Evolutionary conservation across 306 rosid species (phyloP), one percentile per base, ranked within the genome.

Genomic region (Glycine soja): DNA sequence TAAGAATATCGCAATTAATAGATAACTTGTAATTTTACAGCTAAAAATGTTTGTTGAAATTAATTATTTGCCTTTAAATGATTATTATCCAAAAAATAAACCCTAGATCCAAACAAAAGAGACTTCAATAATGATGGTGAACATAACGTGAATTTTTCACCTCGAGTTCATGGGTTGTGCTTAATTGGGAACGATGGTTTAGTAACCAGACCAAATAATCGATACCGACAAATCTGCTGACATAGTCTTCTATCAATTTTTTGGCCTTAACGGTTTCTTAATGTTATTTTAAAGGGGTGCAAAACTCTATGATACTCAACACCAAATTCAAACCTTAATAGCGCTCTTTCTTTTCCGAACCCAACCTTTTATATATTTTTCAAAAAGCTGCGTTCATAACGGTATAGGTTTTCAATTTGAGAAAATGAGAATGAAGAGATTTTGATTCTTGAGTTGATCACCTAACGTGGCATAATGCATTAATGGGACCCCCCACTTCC

Each of bases 261-360:
- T 32, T 50, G 52, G 30, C 36, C 40, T 30, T 15, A 79, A 67
- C 72, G 45, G 68, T 58, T 48, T n/a, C 47, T 19, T 46, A 38
- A 14, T 56, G 43, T 15, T 52, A 5, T 5, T 9, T 69, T 19
- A 24, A 80, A 71, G 42, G 11, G 34, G 43, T 12, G 63, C 51
- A 46, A 5, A 13, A 51, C n/a, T 16, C 2, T 12, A 40, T 62
- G 51, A 47, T 34, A 38, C 40, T 24, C 59, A 63, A 43, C 4
- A 51, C 32, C 66, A 42, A 75, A 80, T 80, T 79, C 86, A 75
- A 74, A 82, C 79, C 68, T 68, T 53, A 43, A 50, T 47, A 71
- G 77, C 53, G 24, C 76, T 32, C 10, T 8, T 7, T 8, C 19
- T 71, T 82, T 73, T 81, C 63, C 65, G 36, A 9, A 53, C 61